A percentile compares a stretch with the other conserved stretches of the same genome.
Evolutionary conservation across 2,329 filamentous ascomycete species (phyloP).

Genomic region (Neospermospora avenae): DNA sequence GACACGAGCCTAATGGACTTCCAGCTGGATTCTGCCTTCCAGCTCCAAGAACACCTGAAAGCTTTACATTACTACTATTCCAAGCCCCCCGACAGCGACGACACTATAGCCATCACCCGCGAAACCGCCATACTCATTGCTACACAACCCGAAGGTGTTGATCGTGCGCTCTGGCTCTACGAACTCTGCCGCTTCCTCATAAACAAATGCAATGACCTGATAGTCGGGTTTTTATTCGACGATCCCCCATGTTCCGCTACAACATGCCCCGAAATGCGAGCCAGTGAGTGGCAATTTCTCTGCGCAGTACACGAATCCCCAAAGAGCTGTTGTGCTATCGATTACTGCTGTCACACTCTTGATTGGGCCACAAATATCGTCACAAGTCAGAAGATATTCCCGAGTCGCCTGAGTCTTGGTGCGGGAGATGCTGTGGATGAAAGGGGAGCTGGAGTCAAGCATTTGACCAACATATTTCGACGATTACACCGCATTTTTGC

Average conservation of each 20-base stretch:
- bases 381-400: slow-evolving; percentile 92
- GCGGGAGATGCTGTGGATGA: slow-evolving; percentile 49
- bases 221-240: slow-evolving; percentile 91
- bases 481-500: slow-evolving; percentile 95
- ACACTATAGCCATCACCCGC: slow-evolving; percentile 69
- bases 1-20: slow-evolving; percentile 20
- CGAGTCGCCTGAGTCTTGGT: slow-evolving; percentile 58
- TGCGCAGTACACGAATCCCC: slow-evolving; percentile 96
- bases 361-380: slow-evolving; percentile 97
- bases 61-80: slow-evolving; percentile 84
- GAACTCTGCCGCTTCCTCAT: slow-evolving; percentile 96
- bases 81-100: slow-evolving; percentile 52
- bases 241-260: slow-evolving; percentile 79
- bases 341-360: slow-evolving; percentile 98
- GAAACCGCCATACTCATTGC: slow-evolving; percentile 73
- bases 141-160: slow-evolving; percentile 75
- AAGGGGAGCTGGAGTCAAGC: slow-evolving; percentile 66
- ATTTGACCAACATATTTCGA: slow-evolving; percentile 91
- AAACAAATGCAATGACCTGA: slow-evolving; percentile 87
- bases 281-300: slow-evolving; percentile 97
- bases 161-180: slow-evolving; percentile 92
- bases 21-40: slow-evolving; percentile 94
- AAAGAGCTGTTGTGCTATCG: slow-evolving; percentile 95
- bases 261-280: slow-evolving; percentile 97
- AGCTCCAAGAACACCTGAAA: slow-evolving; percentile 94